Base-by-base conservation (phyloP, 2,329 filamentous ascomycete species). In the Trichoderma breve region DNA sequence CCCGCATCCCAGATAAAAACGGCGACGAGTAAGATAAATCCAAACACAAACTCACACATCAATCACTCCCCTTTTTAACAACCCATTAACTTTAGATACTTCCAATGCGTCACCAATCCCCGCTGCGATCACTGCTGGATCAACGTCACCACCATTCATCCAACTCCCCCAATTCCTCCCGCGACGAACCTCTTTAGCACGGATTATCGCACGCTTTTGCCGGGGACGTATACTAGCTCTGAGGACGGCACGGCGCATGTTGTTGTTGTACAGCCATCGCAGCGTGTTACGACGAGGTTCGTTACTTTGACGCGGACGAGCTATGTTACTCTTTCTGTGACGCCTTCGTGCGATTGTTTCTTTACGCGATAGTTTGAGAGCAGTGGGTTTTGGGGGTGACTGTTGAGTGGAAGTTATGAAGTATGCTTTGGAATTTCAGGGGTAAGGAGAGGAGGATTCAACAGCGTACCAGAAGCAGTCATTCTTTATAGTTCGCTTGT, bases 21-120 rank as follows among this genome's bases (percentile, higher is more conserved):
- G 72, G 76, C 51, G 71, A 75, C 12, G 76, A 76, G 75, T 75
- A 73, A 51, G 72, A 24, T 9, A 15, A 8, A 43, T 9, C 15
- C 34, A 36, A 43, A 43, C 39, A 43, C 18, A n/a, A 18, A 8
- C n/a, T n/a, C 55, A 12, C 0, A 61, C 11, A 24, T 14, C 5
- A 6, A 28, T 11, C 24, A 18, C 28, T 15, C 9, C 26, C 0
- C n/a, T n/a, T 30, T 53, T 32, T 30, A 14, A 30, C 63, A 39
- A 26, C 3, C 28, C 6, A 4, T 6, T 1, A 30, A 4, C 15
- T 0, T 34, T 12, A 79, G 78, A 60, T 79, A 76, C 67, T 77
- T 78, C n/a, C 76, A 79, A 65, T 79, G 78, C 62, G 53, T 79
- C 60, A 76, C 78, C 3, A 76, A 78, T 18, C 69, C 75, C 3